A percentile compares a stretch with the other conserved stretches of the same genome.
Conservation (phyloP, 306 rosid genomes). For the Carpinus viminea region DNA sequence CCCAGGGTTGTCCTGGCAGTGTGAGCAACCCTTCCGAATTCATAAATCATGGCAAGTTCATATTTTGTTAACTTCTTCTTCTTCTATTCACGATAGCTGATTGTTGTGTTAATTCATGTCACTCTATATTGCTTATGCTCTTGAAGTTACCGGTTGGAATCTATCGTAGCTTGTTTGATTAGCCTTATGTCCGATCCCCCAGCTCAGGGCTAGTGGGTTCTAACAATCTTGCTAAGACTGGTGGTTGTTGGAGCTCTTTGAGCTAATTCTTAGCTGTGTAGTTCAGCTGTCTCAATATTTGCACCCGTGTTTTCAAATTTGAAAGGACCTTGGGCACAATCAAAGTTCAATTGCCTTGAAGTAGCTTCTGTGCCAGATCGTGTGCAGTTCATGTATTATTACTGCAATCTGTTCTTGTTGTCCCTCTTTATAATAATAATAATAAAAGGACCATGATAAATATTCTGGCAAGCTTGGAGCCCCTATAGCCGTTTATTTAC, state of each 20-base stretch:
- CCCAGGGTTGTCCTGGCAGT: slow-evolving; percentile 44
- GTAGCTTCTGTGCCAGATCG: slow-evolving; percentile 16
- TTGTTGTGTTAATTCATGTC: slow-evolving; percentile 16
- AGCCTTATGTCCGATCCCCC: background rate
- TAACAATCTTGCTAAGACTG: slow-evolving; percentile 17
- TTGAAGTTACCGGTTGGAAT: background rate
- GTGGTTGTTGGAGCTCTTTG: background rate
- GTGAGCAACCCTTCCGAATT: slow-evolving; percentile 57
- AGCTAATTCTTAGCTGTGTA: background rate
- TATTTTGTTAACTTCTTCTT: slow-evolving; percentile 8
- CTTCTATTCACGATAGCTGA: slow-evolving; percentile 18
- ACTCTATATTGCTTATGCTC: background rate
- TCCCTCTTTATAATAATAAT: background rate
- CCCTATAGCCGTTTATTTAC: background rate
- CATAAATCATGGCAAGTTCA: slow-evolving; percentile 74
- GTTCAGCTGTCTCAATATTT: slow-evolving; percentile 7
- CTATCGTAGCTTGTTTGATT: background rate
- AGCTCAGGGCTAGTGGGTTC: background rate
- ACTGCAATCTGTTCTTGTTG: background rate
- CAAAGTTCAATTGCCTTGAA: slow-evolving; percentile 4
- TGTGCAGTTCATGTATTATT: slow-evolving; percentile 11
- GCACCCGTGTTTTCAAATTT: slow-evolving; percentile 12
- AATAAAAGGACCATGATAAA: slow-evolving; percentile 1
- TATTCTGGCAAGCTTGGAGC: background rate
- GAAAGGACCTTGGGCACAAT: background rate